phyloP scores from a whole-genome alignment of 1,284 basidiomycete genomes.

The Gomphus sp. region DNA sequence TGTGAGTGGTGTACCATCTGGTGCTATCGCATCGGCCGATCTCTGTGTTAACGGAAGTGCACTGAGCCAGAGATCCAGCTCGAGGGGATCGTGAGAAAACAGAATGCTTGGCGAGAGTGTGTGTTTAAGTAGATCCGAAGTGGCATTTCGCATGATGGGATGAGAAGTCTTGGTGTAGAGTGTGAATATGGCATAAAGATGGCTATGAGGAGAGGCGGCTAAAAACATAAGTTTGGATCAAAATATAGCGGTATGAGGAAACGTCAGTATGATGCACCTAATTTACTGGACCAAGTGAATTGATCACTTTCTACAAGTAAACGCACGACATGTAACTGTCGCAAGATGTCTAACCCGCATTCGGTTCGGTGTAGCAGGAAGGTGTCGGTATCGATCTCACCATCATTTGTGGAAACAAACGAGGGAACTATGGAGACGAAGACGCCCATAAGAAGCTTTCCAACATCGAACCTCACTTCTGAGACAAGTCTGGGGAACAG shows the following conservation, averaged over 20 bases:
- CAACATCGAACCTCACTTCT: slow-evolving; percentile 80
- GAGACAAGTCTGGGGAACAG: slow-evolving; percentile 65
- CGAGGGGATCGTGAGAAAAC: slow-evolving; percentile 74
- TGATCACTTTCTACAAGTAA: slow-evolving; percentile 65
- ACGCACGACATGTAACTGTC: slow-evolving; percentile 73
- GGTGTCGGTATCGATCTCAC: slow-evolving; percentile 2
- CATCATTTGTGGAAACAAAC: slow-evolving; percentile 12
- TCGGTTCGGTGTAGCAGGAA: slow-evolving; percentile 21
- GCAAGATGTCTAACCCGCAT: slow-evolving; percentile 47
- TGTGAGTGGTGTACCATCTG: slow-evolving; percentile 43
- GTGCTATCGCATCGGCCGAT: slow-evolving; percentile 27
- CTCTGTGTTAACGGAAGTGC: slow-evolving; percentile 39
- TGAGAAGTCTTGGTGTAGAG: slow-evolving; percentile 45
- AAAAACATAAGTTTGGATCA: slow-evolving; percentile 4
- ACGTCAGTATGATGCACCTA: slow-evolving; percentile 33
- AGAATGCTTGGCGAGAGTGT: slow-evolving; percentile 63
- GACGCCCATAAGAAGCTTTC: slow-evolving; percentile 61
- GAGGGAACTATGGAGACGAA: slow-evolving; percentile 18
- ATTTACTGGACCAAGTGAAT: slow-evolving; percentile 70
- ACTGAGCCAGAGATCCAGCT: slow-evolving; percentile 70
- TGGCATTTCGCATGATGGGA: slow-evolving; percentile 43
- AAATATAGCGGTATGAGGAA: slow-evolving; percentile 28
- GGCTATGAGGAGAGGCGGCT: slow-evolving; percentile 31
- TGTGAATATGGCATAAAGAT: slow-evolving; percentile 59
- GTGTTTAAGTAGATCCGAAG: slow-evolving; percentile 49